Base-by-base conservation (phyloP, 805 yeast species). In the Metschnikowia colocasiae region DNA sequence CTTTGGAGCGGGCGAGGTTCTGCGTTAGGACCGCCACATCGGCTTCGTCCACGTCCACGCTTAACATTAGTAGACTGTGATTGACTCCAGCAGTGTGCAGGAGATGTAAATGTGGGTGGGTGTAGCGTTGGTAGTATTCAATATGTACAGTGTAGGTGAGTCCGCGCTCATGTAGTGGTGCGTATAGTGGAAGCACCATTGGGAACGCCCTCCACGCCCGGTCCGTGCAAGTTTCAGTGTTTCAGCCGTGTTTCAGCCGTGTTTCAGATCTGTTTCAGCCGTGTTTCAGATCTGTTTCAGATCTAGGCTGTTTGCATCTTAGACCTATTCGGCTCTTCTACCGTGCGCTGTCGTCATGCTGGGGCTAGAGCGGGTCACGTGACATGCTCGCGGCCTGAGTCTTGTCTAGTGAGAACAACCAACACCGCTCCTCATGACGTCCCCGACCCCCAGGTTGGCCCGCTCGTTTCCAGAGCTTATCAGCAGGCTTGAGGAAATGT, bases 11-110 rank as follows among this genome's bases (percentile, higher is more conserved):
- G 41, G 73, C 64, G 29, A 91, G 71, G 45, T 85, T 83, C 58
- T 86, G 94, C 44, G 87, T 85, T 27, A 90, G 74, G 4, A 90
- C 90, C 2, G 88, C 83, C 29, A 88, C 82, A 56, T 89, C 96
- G 2, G 91, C 90, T 61, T 85, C 92, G 58, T 86, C 91, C 2
- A 82, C 70, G 57, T 85, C 91, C 23, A 81, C 65, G 15, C 36
- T 30, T 15, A 30, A 22, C 43, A 40, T 40, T 27, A 26, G 8
- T 32, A 16, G 34, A 15, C 4, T 15, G 1, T n/a, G 16, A 9
- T 4, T n/a, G n/a, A n/a, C n/a, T n/a, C n/a, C n/a, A n/a, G n/a
- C n/a, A n/a, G n/a, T n/a, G n/a, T n/a, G n/a, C n/a, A n/a, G n/a
- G n/a, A n/a, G n/a, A n/a, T n/a, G n/a, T n/a, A n/a, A n/a, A n/a